Percentiles rank a stretch among this genome's conserved stretches.
Conservation (phyloP, 352 stramenopile species). For the Phytophthora fragariaefolia region DNA sequence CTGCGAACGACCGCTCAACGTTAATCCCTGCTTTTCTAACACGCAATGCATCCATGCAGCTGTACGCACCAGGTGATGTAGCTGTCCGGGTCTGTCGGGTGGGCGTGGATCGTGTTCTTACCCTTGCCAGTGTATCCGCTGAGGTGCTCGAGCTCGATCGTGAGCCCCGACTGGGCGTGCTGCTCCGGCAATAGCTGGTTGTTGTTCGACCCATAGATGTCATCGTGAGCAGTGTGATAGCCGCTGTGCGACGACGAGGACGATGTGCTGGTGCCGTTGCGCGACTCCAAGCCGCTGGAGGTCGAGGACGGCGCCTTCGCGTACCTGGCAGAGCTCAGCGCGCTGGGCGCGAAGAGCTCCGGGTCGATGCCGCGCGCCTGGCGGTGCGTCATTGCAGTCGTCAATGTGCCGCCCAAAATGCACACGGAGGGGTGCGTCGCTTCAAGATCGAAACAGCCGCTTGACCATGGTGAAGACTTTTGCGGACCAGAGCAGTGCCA, state of each 20-base stretch:
- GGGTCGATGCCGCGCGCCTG: conserved; percentile 46
- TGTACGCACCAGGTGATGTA: conserved; percentile 58
- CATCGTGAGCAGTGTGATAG: conserved; percentile 22
- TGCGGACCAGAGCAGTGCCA: neutral
- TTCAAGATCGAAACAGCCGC: conserved; percentile 35
- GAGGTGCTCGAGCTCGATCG: conserved; percentile 75
- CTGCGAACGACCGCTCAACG: conserved; percentile 20
- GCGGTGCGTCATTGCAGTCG: conserved; percentile 38
- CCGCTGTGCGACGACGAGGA: conserved; percentile 10
- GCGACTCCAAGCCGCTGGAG: conserved; percentile 5
- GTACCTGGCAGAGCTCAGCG: conserved; percentile 16
- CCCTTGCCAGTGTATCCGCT: conserved; percentile 64
- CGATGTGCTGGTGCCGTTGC: neutral
- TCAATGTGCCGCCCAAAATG: conserved; percentile 2
- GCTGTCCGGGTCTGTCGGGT: conserved; percentile 53
- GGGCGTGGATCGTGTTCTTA: conserved; percentile 60
- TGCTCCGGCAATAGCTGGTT: conserved; percentile 22
- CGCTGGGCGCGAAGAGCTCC: conserved; percentile 63
- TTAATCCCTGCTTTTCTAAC: neutral
- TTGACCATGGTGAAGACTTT: conserved; percentile 21
- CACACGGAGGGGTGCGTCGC: conserved; percentile 12
- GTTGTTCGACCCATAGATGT: conserved; percentile 21
- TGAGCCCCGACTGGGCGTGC: conserved; percentile 11
- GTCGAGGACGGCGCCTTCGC: conserved; percentile 9
- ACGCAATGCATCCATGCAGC: neutral